Percentiles rank a stretch among this genome's conserved stretches.
These are phyloP conservation scores for Eucalyptus pauciflora DNA, from an alignment of 345 rosid genomes.

Conservation along the genomic window DNA sequence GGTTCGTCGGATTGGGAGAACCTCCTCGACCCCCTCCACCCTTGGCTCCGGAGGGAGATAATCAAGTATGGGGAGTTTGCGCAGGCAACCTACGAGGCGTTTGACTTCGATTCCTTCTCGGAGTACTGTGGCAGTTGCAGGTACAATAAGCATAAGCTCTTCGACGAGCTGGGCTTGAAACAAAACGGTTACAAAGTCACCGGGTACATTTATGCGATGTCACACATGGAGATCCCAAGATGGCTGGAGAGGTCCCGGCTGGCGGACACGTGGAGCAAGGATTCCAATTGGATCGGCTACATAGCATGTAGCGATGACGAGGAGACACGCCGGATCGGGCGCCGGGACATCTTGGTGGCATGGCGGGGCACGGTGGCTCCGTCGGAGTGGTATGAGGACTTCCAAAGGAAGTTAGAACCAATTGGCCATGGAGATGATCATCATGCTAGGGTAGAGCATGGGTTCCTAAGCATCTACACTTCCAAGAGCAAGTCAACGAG, in stretches of 20 bases:
- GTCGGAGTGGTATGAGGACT: constrained; percentile 21
- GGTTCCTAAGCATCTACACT: constrained; percentile 29
- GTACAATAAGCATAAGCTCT: constrained; percentile 9
- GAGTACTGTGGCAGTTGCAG: constrained; percentile 28
- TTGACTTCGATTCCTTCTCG: constrained; percentile 27
- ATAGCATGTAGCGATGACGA: constrained; percentile 18
- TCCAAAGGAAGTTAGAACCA: constrained; percentile 13
- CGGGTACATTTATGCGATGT: constrained; percentile 27
- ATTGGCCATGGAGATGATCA: background rate
- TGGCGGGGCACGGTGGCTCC: constrained; percentile 39
- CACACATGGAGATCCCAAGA: constrained; percentile 18
- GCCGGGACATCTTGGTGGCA: constrained; percentile 25
- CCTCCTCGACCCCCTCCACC: constrained; percentile 28
- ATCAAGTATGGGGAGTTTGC: constrained; percentile 34
- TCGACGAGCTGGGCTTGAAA: constrained; percentile 6
- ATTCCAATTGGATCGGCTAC: constrained; percentile 41
- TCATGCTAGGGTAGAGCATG: constrained; percentile 13
- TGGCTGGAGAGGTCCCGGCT: constrained; percentile 16
- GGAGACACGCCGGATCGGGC: constrained; percentile 16
- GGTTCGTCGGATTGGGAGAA: constrained; percentile 15
- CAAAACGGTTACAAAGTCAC: constrained; percentile 18
- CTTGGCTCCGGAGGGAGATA: constrained; percentile 30
- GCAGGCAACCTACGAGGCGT: constrained; percentile 28
- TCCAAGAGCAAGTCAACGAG: constrained; percentile 15
- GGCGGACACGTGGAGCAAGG: constrained; percentile 15